phyloP scores from a whole-genome alignment of 805 yeast genomes.

The Isabelozyma rhagii region DNA sequence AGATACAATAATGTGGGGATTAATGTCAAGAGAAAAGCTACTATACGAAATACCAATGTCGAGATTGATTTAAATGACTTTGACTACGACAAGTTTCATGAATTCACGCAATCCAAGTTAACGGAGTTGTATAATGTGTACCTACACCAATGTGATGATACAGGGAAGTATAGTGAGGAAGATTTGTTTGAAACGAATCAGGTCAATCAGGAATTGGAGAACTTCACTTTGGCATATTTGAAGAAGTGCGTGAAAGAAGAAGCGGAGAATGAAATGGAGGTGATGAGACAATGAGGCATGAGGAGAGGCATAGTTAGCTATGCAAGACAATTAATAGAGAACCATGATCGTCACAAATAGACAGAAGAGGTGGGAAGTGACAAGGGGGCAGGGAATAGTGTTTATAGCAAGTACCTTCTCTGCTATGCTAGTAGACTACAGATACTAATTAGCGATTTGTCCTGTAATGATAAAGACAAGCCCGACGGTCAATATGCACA shows the following conservation, averaged over 20 bases:
- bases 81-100: slow-evolving; percentile 24
- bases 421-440: no score
- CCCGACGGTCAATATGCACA: no score
- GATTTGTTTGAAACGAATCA: slow-evolving; percentile 12
- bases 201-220: slow-evolving; percentile 21
- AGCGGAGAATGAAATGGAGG: slow-evolving; percentile 1
- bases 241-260: slow-evolving; percentile 26
- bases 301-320: neutral
- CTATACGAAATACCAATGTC: neutral
- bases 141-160: slow-evolving; percentile 1
- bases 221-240: slow-evolving; percentile 23
- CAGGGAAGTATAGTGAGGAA: slow-evolving; percentile 3
- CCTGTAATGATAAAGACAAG: no score
- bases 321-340: no score
- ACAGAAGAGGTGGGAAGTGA: no score
- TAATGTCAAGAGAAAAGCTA: slow-evolving; percentile 4
- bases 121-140: slow-evolving; percentile 14
- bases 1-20: slow-evolving; percentile 3
- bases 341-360: no score
- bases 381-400: no score
- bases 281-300: neutral
- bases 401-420: no score
- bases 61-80: slow-evolving; percentile 13
- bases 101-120: slow-evolving; percentile 17
- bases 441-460: no score